A percentile compares a stretch with the other conserved stretches of the same genome.
Conservation (phyloP, 2,329 filamentous ascomycete genomes). For the Phyllosticta ampelicida region DNA sequence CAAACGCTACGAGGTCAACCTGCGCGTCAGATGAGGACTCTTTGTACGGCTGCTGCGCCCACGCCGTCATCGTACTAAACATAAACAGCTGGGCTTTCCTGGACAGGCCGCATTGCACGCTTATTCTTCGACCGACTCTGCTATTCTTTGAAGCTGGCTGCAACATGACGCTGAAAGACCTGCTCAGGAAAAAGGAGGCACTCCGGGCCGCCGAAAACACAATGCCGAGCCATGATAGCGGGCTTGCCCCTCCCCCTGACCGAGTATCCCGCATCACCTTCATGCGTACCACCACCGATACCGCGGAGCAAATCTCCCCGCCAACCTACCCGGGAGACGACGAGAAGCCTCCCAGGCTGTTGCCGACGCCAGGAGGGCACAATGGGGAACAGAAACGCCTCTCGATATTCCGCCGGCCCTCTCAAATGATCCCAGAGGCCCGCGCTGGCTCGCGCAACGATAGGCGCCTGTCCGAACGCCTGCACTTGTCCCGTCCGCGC, state of each 20-base stretch:
- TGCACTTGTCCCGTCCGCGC: conserved; percentile 50
- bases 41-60: neutral
- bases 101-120: neutral
- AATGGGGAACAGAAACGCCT: conserved; percentile 19
- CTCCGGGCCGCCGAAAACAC: conserved; percentile 24
- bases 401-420: conserved; percentile 14
- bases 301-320: conserved; percentile 67
- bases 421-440: conserved; percentile 16
- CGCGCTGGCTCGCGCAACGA: conserved; percentile 16
- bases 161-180: conserved; percentile 47
- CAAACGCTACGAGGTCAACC: conserved; percentile 10
- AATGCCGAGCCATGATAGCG: conserved; percentile 9
- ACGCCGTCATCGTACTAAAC: neutral
- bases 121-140: neutral
- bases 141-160: neutral
- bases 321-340: conserved; percentile 43
- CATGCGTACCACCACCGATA: conserved; percentile 71
- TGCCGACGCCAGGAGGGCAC: conserved; percentile 14
- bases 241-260: conserved; percentile 20
- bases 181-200: conserved; percentile 54
- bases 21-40: conserved; percentile 4
- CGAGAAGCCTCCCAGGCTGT: conserved; percentile 1
- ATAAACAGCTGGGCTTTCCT: neutral
- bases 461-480: conserved; percentile 53
- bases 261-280: conserved; percentile 59